A percentile compares a stretch with the other conserved stretches of the same genome.
Conservation (phyloP, 352 stramenopile species). For the Pilasporangium apinafurcum region DNA sequence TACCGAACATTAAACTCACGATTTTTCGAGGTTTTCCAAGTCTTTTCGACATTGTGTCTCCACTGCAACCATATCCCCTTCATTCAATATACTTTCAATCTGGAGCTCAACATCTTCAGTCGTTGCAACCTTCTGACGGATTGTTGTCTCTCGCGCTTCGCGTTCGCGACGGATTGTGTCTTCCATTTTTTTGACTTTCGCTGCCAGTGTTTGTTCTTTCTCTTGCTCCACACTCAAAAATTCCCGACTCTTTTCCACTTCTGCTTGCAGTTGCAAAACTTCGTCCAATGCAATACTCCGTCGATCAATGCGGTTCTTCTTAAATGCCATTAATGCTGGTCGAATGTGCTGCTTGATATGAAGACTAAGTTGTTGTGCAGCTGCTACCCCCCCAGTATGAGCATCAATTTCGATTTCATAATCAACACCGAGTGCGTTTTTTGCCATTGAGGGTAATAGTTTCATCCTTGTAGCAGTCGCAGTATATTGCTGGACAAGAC, state of each 20-base stretch:
- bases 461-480: constrained; percentile 73
- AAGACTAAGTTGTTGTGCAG: constrained; percentile 41
- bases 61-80: constrained; percentile 38
- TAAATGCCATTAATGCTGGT: constrained; percentile 41
- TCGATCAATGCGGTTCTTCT: constrained; percentile 55
- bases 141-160: constrained; percentile 28
- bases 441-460: constrained; percentile 77
- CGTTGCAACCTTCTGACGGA: constrained; percentile 35
- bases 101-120: constrained; percentile 68
- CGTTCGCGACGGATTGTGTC: constrained; percentile 49
- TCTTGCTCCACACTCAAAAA: constrained; percentile 44
- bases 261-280: constrained; percentile 37
- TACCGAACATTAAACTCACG: constrained; percentile 22
- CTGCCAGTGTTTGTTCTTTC: constrained; percentile 37
- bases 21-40: constrained; percentile 41
- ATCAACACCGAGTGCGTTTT: constrained; percentile 74
- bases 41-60: constrained; percentile 29
- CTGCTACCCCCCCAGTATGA: constrained; percentile 47
- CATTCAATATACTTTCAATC: constrained; percentile 63
- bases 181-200: constrained; percentile 44
- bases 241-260: constrained; percentile 50
- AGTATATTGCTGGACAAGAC: constrained; percentile 77
- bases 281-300: constrained; percentile 52
- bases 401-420: constrained; percentile 68
- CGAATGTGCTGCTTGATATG: constrained; percentile 64